Percentiles rank a stretch among this genome's conserved stretches.
These are phyloP conservation scores for Pseudocercospora vitis DNA, from an alignment of 2,329 filamentous ascomycete genomes.

Conservation along the genomic window DNA sequence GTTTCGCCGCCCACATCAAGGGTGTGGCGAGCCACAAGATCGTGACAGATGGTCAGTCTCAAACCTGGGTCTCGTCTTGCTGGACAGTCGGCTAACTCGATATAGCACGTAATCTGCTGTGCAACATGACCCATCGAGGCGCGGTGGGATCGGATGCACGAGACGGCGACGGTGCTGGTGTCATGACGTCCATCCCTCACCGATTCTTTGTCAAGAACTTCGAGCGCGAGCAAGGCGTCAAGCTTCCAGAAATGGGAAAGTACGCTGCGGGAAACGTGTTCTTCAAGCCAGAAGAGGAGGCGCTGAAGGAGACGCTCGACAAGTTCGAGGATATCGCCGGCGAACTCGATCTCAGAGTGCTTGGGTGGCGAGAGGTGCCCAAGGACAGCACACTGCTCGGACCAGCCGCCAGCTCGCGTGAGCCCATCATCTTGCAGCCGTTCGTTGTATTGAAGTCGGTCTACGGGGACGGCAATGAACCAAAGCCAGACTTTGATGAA, in stretches of 20 bases:
- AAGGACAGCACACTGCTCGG: conserved; percentile 90
- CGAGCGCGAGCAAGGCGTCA: conserved; percentile 82
- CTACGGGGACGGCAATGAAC: conserved; percentile 78
- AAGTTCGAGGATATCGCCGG: conserved; percentile 94
- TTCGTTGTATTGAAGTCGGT: conserved; percentile 85
- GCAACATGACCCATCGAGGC: conserved; percentile 99
- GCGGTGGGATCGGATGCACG: conserved; percentile 96
- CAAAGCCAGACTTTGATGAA: conserved; percentile 74
- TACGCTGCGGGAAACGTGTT: conserved; percentile 98
- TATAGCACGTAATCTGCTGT: conserved; percentile 83
- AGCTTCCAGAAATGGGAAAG: conserved; percentile 83
- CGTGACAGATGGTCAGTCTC: conserved; percentile 86
- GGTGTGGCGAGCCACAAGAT: conserved; percentile 97
- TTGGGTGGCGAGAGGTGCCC: conserved; percentile 95
- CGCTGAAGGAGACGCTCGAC: conserved; percentile 83
- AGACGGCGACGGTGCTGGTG: conserved; percentile 96
- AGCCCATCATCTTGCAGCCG: conserved; percentile 92
- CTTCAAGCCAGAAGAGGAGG: conserved; percentile 94
- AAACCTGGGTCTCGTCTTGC: background rate
- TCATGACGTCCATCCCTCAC: conserved; percentile 99
- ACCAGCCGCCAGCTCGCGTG: conserved; percentile 86
- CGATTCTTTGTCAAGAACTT: conserved; percentile 99
- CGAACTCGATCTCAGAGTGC: conserved; percentile 79
- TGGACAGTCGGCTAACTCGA: conserved; percentile 35
- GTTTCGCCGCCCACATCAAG: conserved; percentile 98